phyloP scores from a whole-genome alignment of 106 monocot genomes.

The Gastrodia elata region DNA sequence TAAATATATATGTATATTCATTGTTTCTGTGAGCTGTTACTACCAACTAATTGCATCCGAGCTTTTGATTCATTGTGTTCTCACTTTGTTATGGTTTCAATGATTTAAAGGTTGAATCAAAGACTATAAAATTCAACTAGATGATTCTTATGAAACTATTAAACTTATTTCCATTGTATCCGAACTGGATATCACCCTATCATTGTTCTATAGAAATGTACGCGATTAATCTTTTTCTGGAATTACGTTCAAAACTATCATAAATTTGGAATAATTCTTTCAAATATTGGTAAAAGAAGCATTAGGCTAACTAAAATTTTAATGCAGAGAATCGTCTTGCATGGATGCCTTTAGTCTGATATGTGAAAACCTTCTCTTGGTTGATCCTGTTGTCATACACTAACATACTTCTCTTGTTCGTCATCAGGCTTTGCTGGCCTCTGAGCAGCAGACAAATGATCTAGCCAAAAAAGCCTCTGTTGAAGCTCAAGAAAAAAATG shows the following conservation, averaged over 20 bases:
- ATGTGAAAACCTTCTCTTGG: not conserved
- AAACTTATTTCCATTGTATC: not conserved
- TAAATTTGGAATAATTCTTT: not conserved
- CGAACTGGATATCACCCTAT: not conserved
- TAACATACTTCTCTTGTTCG: not conserved
- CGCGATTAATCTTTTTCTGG: not conserved
- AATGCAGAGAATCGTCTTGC: not conserved
- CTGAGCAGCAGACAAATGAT: slow-evolving; percentile 48
- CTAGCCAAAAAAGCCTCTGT: slow-evolving; percentile 34
- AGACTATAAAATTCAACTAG: not conserved
- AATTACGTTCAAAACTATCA: not conserved
- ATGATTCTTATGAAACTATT: not conserved
- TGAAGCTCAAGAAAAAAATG: slow-evolving; percentile 53
- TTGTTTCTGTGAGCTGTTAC: not conserved
- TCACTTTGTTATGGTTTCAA: not conserved
- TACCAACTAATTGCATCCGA: not conserved
- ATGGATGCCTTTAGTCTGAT: not conserved
- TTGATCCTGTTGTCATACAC: not conserved
- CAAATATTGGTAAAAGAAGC: not conserved
- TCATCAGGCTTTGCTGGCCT: slow-evolving; percentile 47
- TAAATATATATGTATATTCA: not conserved
- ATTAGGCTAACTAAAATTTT: not conserved
- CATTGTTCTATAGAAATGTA: not conserved
- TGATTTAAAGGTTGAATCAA: not conserved
- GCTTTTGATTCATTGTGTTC: not conserved